Base-by-base conservation (phyloP, 345 rosid genomes). In the Heritiera littoralis region DNA sequence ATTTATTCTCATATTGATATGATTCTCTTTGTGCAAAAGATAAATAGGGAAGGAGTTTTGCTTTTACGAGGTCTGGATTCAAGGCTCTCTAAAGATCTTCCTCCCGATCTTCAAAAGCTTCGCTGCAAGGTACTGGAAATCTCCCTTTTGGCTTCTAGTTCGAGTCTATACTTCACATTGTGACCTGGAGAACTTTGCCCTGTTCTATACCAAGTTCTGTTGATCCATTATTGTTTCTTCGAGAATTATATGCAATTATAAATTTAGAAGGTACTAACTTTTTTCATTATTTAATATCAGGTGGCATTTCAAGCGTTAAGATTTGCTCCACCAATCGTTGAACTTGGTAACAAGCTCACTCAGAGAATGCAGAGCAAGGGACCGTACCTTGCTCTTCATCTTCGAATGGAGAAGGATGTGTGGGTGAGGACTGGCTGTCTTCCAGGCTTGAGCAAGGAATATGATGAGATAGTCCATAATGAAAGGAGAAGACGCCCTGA, bases 361-460 rank as follows among this genome's bases (percentile, higher is more conserved):
- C 88, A 87, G 79, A 91, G 98, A 83, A 94, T 96, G 97, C 77
- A 78, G 78, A 91, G 86, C 81, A 88, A 89, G 80, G 98, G 99
- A 65, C 95, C 99, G 6, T 96, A 94, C 80, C 83, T 94, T 77
- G 97, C 97, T 17, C 92, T 96, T 80, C 99, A 94, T 88, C 89
- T 92, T 68, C 88, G 98, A 17, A 66, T 94, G 88, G 98, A 96
- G 86, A 92, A 92, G 85, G 98, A 92, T 70, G 98, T 94, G 11
- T 94, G 98, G 98, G 97, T 96, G 79, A 90, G 98, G 84, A 94
- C 98, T 13, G 98, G 98, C 18, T 96, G 99, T 80, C 94, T 90
- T 65, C 92, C 93, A n/a, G 99, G 97, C 78, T 81, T 92, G 80
- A 89, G 86, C 86, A 85, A 84, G 14, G 85, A 90, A 79, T 94